These are phyloP conservation scores for Puccinia coronata DNA, from an alignment of 1,284 basidiomycete genomes.

Conservation along the genomic window DNA sequence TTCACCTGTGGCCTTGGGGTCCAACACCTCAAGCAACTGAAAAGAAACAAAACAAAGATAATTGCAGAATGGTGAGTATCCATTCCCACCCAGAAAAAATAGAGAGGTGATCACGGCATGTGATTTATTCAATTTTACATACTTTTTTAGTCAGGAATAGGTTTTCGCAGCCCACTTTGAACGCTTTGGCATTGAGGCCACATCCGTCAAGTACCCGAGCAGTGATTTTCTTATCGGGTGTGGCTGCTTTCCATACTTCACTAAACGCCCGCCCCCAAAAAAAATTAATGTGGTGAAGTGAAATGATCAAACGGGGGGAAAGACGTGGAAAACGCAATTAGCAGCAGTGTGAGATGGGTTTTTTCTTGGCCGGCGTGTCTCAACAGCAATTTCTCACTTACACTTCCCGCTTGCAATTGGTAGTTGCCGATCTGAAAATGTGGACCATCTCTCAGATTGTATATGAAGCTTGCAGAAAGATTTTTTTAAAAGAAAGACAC, in stretches of 20 bases:
- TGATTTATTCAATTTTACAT: not conserved
- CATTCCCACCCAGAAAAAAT: not conserved
- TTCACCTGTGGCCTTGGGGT: constrained; percentile 7
- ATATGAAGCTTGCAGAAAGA: too few species aligned
- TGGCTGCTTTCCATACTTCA: constrained; percentile 11
- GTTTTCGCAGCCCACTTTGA: constrained; percentile 27
- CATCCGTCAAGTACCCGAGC: constrained; percentile 40
- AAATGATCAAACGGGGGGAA: not conserved
- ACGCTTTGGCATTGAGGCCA: constrained; percentile 1
- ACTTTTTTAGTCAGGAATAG: constrained; percentile 46
- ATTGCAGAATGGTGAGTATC: not conserved
- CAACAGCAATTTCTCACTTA: not conserved
- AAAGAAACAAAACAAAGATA: not conserved
- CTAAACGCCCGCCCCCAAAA: not conserved
- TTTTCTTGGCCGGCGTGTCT: not conserved
- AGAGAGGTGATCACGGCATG: not conserved
- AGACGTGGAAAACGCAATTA: too few species aligned
- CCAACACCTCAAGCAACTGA: not conserved
- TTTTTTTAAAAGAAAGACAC: too few species aligned
- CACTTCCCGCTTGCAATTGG: constrained; percentile 15
- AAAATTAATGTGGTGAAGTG: not conserved
- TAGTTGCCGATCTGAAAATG: constrained; percentile 3
- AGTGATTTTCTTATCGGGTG: constrained; percentile 20
- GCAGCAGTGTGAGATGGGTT: not conserved
- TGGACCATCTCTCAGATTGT: too few species aligned